These are phyloP conservation scores for Hortaea sp. DNA, from an alignment of 2,329 filamentous ascomycete species.

Conservation along the genomic window DNA sequence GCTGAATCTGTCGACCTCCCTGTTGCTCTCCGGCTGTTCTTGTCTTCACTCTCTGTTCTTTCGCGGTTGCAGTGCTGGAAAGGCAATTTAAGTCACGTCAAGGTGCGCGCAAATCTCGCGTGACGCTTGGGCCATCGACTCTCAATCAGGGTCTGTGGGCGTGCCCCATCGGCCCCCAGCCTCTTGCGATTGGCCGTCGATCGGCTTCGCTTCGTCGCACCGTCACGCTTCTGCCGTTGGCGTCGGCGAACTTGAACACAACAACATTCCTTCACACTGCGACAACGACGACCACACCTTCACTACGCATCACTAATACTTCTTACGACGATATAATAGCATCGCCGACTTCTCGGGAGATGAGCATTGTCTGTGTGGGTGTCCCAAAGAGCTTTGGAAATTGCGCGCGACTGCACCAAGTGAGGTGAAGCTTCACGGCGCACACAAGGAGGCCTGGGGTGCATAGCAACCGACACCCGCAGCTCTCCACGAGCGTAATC, in stretches of 20 bases:
- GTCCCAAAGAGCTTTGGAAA: background rate
- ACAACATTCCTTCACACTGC: background rate
- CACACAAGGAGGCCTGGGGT: constrained; percentile 4
- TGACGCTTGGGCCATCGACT: background rate
- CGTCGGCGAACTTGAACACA: background rate
- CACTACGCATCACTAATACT: background rate
- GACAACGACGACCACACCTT: background rate
- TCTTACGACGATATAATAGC: background rate
- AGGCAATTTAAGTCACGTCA: no score
- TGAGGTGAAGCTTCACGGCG: background rate
- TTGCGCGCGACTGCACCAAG: background rate
- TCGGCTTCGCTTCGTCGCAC: background rate
- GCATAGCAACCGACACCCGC: constrained; percentile 7
- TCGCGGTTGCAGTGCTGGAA: no score
- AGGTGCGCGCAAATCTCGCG: no score
- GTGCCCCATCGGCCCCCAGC: background rate
- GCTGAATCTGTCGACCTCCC: no score
- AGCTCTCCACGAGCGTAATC: constrained; percentile 3
- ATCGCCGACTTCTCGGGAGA: background rate
- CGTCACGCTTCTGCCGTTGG: background rate
- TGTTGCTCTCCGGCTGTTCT: no score
- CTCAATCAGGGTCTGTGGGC: background rate
- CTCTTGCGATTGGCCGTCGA: background rate
- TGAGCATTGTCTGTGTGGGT: background rate
- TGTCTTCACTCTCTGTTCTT: no score